Percentiles rank a stretch among this genome's conserved stretches.
phyloP scores from a whole-genome alignment of 345 rosid species.

The Bruguiera parviflora region DNA sequence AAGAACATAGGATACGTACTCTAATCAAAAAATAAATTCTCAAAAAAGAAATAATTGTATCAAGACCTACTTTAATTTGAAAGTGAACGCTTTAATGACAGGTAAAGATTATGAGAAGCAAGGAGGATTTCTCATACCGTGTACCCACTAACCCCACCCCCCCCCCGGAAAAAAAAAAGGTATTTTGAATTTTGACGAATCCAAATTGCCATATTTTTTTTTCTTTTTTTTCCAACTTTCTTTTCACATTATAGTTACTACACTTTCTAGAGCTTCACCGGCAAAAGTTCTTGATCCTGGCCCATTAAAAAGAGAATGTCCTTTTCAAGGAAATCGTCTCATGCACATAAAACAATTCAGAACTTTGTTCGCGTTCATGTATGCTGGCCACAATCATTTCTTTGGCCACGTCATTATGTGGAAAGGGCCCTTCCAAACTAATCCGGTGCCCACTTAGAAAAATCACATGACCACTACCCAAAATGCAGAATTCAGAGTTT shows the following conservation, averaged over 20 bases:
- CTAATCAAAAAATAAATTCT: no score
- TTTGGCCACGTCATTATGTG: background rate
- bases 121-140: no score
- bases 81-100: no score
- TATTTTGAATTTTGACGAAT: background rate
- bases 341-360: background rate
- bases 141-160: no score
- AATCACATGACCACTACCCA: background rate
- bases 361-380: background rate
- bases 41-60: no score
- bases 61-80: no score
- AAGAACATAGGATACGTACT: no score
- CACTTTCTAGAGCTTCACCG: background rate
- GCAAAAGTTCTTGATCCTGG: background rate
- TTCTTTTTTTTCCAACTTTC: background rate
- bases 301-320: conserved; percentile 1
- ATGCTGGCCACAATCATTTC: background rate
- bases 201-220: background rate
- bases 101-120: no score
- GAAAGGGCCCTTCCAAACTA: no score
- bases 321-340: background rate
- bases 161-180: background rate
- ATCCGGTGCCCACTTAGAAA: background rate
- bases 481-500: background rate
- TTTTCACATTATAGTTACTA: background rate